Evolutionary conservation across 495 filamentous ascomycete species (phyloP), one percentile per base, ranked within the genome.

Genomic region (Penicillium atrosanguineum): DNA sequence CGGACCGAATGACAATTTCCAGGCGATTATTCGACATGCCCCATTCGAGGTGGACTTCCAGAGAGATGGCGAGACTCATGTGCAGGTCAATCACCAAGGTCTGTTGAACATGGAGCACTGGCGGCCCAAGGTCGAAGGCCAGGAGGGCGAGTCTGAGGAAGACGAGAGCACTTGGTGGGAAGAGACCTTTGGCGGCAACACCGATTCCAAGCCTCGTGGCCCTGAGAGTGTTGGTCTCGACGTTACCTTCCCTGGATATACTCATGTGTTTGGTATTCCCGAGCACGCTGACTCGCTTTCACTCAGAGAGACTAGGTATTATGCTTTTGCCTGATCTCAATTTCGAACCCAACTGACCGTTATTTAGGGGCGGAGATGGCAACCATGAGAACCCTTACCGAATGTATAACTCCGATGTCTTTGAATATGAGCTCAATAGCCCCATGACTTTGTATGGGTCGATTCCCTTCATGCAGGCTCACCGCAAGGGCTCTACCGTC

Each of bases 391-490:
- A 97, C 37, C 95, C 94, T n/a, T 98, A 98, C 74, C 83, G 95
- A 40, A 68, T 97, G 61, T 97, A 96, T 73, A 98, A 98, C 64
- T 78, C 88, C 7, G 94, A 98, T 69, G 93, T 98, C 16, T 97
- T 98, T 61, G 94, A 98, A 71, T 97, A 98, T 68, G 87, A 95
- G 59, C 83, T 95, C 60, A 87, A 97, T 69, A 97, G 89, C 70
- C 91, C 94, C 2, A 98, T 97, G 94, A 97, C 94, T n/a, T 75
- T 97, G 19, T 98, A 98, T 65, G 94, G 94, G 44, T 71, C 90
- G 7, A 97, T 98, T 60, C 94, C 94, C 18, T 86, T 96, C 58
- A 95, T 98, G 91, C 93, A 97, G 70, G 94, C 94, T 16, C 92
- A 97, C 59, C 87, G 87, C 61, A 93, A 94, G 67, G 84, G 86